Evolutionary conservation across 2,329 filamentous ascomycete species (phyloP), one percentile per base, ranked within the genome.

Genomic region (Fusarium buxicola): DNA sequence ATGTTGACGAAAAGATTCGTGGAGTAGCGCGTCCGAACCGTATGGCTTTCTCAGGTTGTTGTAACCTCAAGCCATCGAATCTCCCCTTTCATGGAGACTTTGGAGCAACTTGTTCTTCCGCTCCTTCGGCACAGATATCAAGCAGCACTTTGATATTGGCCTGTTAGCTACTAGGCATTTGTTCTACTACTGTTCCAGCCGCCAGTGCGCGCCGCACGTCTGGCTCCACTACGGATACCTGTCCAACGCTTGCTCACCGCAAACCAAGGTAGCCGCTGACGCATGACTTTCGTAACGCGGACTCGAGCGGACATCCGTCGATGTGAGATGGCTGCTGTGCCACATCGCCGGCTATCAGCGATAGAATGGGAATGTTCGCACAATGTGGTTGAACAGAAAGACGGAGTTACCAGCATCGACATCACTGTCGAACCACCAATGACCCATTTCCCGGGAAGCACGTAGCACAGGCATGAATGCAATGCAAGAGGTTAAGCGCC

Each of bases 401-500:
- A 39, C 34, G 8, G 28, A 15, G 34, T 51, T 30, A 52, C 45
- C 41, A 34, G 34, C 38, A 51, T 49, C 32, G 34, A 63, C 49
- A 64, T 58, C 51, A 64, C 27, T 39, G 45, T 64, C 63, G 55
- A 61, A 58, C 47, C 63, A 66, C 59, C 40, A 58, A 50, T 50
- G 51, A 54, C 59, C 45, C 43, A 47, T 43, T 38, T 62, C 54
- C 40, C 40, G 55, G 51, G 44, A 65, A 58, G 48, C 25, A 27
- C 44, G 38, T 52, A 52, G 43, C 36, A 63, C 48, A 16, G 25
- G 28, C 28, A 40, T 46, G 35, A n/a, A 46, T 55, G 44, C 21
- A 43, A 44, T 39, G 36, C 34, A 58, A 43, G 34, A 38, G 28
- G 27, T 58, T 58, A 54, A 38, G 49, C 47, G 48, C 38, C 48